Evolutionary conservation across 2,329 filamentous ascomycete species (phyloP), one percentile per base, ranked within the genome.

Genomic region (Cladorrhinum sp.): DNA sequence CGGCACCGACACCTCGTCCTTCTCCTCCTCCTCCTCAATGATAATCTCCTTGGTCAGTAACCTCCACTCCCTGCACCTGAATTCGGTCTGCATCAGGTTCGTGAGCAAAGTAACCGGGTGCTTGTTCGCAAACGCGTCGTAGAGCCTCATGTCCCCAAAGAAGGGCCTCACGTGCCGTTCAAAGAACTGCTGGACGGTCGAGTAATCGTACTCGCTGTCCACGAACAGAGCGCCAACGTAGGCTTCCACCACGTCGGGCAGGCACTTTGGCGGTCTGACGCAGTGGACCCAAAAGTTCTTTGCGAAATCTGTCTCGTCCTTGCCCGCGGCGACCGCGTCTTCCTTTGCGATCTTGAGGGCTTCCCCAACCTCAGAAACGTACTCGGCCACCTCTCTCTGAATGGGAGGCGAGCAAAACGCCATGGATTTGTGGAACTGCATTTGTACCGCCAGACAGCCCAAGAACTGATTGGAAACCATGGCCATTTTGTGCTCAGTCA

Each of bases 401-500:
- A 83, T 68, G 0, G 69, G 67, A 0, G 74, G 67, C 2, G 76
- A 78, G 8, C 89, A 80, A 5, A 80, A 76, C 0, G 86, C 82
- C 16, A 98, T 76, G 71, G 94, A 87, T 54, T 80, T 84, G 71
- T 97, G 87, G 59, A 98, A 88, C 0, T 84, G 88, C 0, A 98
- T 82, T 53, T 85, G 82, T 2, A 96, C 91, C 62, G 89, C 89
- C 2, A 98, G 79, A 18, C 87, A 91, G 1, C 90, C 92, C 1
- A 97, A 82, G 71, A 98, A 99, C 63, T 93, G 92, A 76, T 99
- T 99, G 57, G 91, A 95, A 0, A 95, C 93, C 91, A 99, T 97
- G n/a, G 93, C 92, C 87, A 96, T 97, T 77, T 98, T 98, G 80
- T 98, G 94, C 75, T 98, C 95, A 0, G 95, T 98, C 62, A 99